Conservation (phyloP, 2,329 filamentous ascomycete species). For the Pseudocercospora vitis region DNA sequence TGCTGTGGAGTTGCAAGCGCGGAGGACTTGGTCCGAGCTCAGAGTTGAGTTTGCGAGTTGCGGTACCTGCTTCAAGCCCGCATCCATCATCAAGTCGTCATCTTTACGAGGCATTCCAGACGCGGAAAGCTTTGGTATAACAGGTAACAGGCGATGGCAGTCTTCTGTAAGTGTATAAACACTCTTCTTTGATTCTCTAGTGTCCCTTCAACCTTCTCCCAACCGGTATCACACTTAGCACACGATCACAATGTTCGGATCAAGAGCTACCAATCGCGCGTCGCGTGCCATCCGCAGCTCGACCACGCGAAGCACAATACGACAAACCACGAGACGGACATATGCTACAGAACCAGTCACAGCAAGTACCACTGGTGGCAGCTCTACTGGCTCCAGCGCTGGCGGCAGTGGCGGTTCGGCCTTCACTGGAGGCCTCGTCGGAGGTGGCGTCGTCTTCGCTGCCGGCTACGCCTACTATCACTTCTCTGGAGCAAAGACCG, state of each 20-base stretch:
- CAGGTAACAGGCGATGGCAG: neutral
- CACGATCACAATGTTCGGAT: slow-evolving; percentile 11
- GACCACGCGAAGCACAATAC: neutral
- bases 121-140: neutral
- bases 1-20: too few species aligned
- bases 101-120: neutral
- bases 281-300: slow-evolving; percentile 15
- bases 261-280: slow-evolving; percentile 21
- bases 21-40: too few species aligned
- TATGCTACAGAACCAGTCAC: slow-evolving; percentile 15
- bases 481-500: slow-evolving; percentile 39
- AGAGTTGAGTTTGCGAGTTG: too few species aligned
- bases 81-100: neutral
- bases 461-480: slow-evolving; percentile 17
- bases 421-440: slow-evolving; percentile 20
- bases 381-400: slow-evolving; percentile 16
- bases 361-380: slow-evolving; percentile 4
- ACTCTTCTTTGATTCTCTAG: neutral
- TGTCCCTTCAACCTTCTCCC: neutral
- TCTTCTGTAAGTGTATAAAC: neutral
- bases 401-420: slow-evolving; percentile 15
- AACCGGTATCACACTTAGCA: neutral
- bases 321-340: slow-evolving; percentile 13
- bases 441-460: slow-evolving; percentile 15
- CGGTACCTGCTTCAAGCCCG: too few species aligned